Percentiles rank a stretch among this genome's conserved stretches.
Conservation (phyloP, 2,329 filamentous ascomycete species). For the Xylariomycetidae sp. region DNA sequence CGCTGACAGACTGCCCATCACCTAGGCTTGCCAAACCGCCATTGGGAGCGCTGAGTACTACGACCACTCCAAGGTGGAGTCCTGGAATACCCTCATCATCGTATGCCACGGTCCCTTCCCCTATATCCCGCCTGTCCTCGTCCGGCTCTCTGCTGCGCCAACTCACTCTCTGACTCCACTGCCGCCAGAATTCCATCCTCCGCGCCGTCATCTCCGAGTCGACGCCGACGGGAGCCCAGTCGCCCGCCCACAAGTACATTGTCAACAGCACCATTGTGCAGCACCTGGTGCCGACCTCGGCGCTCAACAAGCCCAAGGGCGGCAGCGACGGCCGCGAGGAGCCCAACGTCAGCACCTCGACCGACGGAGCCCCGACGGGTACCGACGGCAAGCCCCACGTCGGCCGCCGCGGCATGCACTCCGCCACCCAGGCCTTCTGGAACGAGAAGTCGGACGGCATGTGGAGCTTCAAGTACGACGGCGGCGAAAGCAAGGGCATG, state of each 20-base stretch:
- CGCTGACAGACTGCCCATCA: constrained; percentile 9
- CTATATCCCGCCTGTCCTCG: constrained; percentile 1
- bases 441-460: constrained; percentile 87
- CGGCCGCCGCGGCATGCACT: constrained; percentile 86
- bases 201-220: constrained; percentile 72
- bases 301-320: constrained; percentile 53
- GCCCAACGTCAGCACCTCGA: constrained; percentile 50
- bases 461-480: constrained; percentile 82
- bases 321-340: constrained; percentile 33
- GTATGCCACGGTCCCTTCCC: no score
- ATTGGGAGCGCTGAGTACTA: constrained; percentile 73
- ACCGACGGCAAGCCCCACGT: constrained; percentile 65
- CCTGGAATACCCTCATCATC: constrained; percentile 92
- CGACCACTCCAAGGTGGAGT: constrained; percentile 75
- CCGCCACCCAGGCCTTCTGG: constrained; percentile 80
- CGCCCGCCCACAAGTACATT: constrained; percentile 80
- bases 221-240: constrained; percentile 47
- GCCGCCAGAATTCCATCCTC: constrained; percentile 63
- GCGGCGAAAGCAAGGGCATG: constrained; percentile 59
- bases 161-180: not conserved
- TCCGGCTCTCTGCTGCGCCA: not conserved
- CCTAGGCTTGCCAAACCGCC: constrained; percentile 74
- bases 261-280: constrained; percentile 99
- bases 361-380: constrained; percentile 43
- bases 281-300: constrained; percentile 67